Conservation (phyloP, 192 early-diverging fungal species). For the Haplosporangium gracile region DNA sequence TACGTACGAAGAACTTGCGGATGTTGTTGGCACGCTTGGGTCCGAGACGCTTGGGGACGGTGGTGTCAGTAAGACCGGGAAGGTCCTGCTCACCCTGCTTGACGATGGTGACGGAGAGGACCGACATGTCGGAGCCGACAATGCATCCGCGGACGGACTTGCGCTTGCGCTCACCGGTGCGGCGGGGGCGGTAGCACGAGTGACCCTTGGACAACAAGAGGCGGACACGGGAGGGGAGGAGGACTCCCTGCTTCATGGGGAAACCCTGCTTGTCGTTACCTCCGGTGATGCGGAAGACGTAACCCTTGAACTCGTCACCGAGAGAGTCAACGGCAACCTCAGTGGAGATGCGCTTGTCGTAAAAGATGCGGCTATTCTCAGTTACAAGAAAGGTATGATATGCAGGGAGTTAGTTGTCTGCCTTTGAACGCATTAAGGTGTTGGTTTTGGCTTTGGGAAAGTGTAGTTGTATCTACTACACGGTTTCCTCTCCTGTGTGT, state of each 20-base stretch:
- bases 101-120: slow-evolving; percentile 93
- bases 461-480: background rate
- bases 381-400: background rate
- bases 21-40: slow-evolving; percentile 99
- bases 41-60: slow-evolving; percentile 96
- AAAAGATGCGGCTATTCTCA: slow-evolving; percentile 86
- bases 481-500: background rate
- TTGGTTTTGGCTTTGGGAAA: background rate
- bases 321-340: slow-evolving; percentile 95
- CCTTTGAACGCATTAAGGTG: background rate
- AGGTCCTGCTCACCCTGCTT: slow-evolving; percentile 98
- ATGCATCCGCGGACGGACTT: slow-evolving; percentile 99
- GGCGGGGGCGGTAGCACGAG: slow-evolving; percentile 98
- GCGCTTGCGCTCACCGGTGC: slow-evolving; percentile 98
- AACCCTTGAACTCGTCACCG: slow-evolving; percentile 99
- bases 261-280: slow-evolving; percentile 99
- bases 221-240: slow-evolving; percentile 78
- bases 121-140: slow-evolving; percentile 93
- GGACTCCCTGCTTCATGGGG: slow-evolving; percentile 99
- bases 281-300: slow-evolving; percentile 98
- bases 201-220: slow-evolving; percentile 92
- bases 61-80: slow-evolving; percentile 93
- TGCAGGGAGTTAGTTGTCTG: background rate
- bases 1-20: slow-evolving; percentile 96
- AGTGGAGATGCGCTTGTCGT: slow-evolving; percentile 95